Percentiles rank a stretch among this genome's conserved stretches.
Conservation (phyloP, 169 alveolate species). For the Perkinsus olseni region DNA sequence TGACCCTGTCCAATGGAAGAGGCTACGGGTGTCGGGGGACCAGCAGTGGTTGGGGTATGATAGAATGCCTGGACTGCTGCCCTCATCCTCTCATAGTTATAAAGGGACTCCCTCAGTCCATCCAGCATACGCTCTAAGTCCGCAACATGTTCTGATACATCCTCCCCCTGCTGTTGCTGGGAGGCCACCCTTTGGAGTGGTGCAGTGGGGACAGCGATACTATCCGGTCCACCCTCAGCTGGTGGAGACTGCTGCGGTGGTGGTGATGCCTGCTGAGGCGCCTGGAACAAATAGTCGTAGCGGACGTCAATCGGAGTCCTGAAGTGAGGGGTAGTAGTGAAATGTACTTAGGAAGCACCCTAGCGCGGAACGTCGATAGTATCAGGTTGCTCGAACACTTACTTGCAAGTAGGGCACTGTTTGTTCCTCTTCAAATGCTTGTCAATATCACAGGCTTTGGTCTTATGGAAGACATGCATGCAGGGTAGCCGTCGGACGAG, state of each 20-base stretch:
- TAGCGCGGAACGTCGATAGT: too few relatives aligned
- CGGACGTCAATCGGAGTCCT: background rate
- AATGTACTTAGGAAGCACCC: too few relatives aligned
- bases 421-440: background rate
- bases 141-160: background rate
- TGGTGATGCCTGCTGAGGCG: background rate
- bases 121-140: background rate
- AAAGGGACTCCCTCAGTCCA: background rate
- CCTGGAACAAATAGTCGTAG: background rate
- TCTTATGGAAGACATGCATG: background rate
- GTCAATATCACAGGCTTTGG: background rate
- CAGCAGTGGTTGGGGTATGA: background rate
- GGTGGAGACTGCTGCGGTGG: background rate
- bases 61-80: background rate
- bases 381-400: too few relatives aligned
- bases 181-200: too few relatives aligned
- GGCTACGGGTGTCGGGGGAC: too few relatives aligned
- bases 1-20: too few relatives aligned
- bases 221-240: background rate
- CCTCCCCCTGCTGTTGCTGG: background rate
- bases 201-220: background rate
- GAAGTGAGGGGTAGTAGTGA: background rate
- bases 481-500: background rate
- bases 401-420: background rate
- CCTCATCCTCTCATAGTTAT: background rate